phyloP scores from a whole-genome alignment of 169 alveolate genomes.

The Plasmodium vinckei region DNA sequence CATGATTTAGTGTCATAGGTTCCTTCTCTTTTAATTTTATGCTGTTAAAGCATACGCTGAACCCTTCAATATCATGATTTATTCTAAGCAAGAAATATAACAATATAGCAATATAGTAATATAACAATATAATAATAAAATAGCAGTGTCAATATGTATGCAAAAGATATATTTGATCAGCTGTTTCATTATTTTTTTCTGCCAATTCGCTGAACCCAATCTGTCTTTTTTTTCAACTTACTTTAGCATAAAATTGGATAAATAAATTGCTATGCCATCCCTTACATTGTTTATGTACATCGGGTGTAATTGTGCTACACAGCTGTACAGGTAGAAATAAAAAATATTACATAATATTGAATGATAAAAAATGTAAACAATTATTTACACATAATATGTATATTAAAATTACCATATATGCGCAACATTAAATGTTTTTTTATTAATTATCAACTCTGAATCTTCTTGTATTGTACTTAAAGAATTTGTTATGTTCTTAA shows the following conservation, averaged over 20 bases:
- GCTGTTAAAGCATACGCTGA: constrained; percentile 35
- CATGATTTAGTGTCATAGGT: constrained; percentile 23
- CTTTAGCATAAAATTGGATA: constrained; percentile 60
- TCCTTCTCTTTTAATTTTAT: constrained; percentile 54
- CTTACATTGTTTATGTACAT: constrained; percentile 4
- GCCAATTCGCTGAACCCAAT: neutral
- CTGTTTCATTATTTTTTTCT: too few relatives aligned
- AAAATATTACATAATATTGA: neutral
- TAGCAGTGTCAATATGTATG: neutral
- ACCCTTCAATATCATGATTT: constrained; percentile 66
- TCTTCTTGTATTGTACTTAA: constrained; percentile 8
- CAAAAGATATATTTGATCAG: neutral
- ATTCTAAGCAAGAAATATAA: constrained; percentile 4
- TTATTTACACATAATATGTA: neutral
- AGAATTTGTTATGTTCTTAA: constrained; percentile 17
- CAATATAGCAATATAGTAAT: neutral
- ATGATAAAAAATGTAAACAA: neutral
- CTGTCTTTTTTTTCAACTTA: constrained; percentile 5
- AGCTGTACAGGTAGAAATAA: constrained; percentile 1
- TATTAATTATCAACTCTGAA: constrained; percentile 39
- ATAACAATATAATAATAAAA: neutral
- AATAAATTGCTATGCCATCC: constrained; percentile 43
- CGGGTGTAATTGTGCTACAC: constrained; percentile 60
- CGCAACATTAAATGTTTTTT: constrained; percentile 35
- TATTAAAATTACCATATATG: constrained; percentile 31